phyloP scores from a whole-genome alignment of 2,329 filamentous ascomycete species.

The Hirsutella thompsonii region DNA sequence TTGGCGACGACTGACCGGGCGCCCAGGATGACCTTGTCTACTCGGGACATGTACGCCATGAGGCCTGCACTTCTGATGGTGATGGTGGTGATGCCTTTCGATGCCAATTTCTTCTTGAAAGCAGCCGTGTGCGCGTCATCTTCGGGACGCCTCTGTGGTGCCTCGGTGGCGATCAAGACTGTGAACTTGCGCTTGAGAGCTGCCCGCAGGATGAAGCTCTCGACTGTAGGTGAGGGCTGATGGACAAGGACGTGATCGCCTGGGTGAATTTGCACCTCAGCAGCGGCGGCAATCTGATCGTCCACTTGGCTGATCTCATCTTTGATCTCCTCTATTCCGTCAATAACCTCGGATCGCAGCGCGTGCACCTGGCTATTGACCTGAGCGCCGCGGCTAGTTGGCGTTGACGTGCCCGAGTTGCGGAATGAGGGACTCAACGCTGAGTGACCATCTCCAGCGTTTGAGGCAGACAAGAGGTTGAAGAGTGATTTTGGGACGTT shows the following conservation, averaged over 20 bases:
- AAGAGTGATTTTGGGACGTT: conserved; percentile 68
- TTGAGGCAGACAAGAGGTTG: conserved; percentile 66
- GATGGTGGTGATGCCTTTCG: conserved; percentile 70
- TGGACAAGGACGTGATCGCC: conserved; percentile 88
- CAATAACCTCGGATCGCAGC: conserved; percentile 79
- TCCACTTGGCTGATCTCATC: conserved; percentile 90
- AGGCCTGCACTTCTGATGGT: conserved; percentile 74
- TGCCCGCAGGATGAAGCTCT: conserved; percentile 79
- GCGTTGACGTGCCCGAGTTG: conserved; percentile 36
- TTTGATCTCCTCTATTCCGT: conserved; percentile 89
- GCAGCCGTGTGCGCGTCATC: conserved; percentile 32
- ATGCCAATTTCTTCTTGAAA: conserved; percentile 66
- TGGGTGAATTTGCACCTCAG: conserved; percentile 84
- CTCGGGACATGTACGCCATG: conserved; percentile 86
- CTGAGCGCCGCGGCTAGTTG: conserved; percentile 22
- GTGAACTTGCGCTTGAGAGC: conserved; percentile 87
- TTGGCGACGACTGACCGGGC: conserved; percentile 82
- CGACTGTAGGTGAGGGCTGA: conserved; percentile 73
- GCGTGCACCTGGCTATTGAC: conserved; percentile 45
- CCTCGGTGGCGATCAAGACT: conserved; percentile 67
- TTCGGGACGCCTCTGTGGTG: conserved; percentile 19
- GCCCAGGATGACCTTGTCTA: conserved; percentile 88
- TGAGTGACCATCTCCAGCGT: conserved; percentile 28
- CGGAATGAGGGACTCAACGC: conserved; percentile 31
- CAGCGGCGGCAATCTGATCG: conserved; percentile 79